phyloP scores from a whole-genome alignment of 441 rosid species.

The Corymbia calophylla region DNA sequence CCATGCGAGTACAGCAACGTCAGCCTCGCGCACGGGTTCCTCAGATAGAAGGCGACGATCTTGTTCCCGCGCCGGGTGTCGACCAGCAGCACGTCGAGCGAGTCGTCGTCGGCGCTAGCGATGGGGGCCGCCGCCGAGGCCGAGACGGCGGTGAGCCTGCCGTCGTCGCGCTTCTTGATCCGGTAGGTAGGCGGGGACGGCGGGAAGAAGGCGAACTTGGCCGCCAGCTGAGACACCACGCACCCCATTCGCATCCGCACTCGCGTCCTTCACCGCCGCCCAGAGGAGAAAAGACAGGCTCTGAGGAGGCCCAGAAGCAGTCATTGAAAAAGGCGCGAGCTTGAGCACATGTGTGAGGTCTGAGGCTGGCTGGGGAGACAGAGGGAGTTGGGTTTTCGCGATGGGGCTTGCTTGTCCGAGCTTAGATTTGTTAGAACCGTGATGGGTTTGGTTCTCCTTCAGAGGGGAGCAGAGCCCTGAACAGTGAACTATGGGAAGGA shows the following conservation, averaged over 20 bases:
- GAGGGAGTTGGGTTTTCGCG: neutral
- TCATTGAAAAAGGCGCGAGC: conserved; percentile 28
- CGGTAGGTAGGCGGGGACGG: conserved; percentile 95
- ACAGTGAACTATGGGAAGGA: neutral
- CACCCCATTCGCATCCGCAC: conserved; percentile 69
- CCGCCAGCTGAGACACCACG: conserved; percentile 84
- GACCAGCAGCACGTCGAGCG: conserved; percentile 65
- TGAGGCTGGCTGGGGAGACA: neutral
- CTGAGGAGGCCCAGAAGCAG: conserved; percentile 3
- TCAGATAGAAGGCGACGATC: conserved; percentile 81
- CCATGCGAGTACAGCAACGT: conserved; percentile 96
- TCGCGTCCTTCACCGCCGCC: neutral
- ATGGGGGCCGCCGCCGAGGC: conserved; percentile 47
- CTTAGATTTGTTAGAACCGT: neutral
- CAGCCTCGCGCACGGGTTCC: conserved; percentile 79
- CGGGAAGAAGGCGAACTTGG: conserved; percentile 98
- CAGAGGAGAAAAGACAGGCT: conserved; percentile 1
- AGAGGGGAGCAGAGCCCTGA: neutral
- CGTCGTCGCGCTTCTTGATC: conserved; percentile 60
- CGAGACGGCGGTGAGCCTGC: conserved; percentile 58
- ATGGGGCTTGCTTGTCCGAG: neutral
- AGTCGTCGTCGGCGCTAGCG: conserved; percentile 56
- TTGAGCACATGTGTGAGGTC: conserved; percentile 18
- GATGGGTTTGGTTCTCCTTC: neutral
- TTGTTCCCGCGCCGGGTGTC: conserved; percentile 79